A percentile compares a stretch with the other conserved stretches of the same genome.
phyloP scores from a whole-genome alignment of 345 rosid species.

The Populus davidiana region DNA sequence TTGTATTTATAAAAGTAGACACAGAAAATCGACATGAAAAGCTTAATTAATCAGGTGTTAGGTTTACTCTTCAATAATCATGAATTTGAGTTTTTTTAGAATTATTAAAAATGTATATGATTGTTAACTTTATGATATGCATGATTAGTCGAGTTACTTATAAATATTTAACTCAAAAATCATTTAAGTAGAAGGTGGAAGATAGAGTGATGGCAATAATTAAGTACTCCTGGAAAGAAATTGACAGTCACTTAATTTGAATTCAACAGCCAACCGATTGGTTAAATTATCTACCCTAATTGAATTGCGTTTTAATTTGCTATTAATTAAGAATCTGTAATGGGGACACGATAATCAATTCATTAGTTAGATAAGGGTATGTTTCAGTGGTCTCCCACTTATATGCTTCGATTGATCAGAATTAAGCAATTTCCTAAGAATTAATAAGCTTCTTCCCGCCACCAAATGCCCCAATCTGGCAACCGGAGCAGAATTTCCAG shows the following conservation, averaged over 20 bases:
- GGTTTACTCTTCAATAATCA: accelerated
- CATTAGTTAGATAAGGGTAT: neutral
- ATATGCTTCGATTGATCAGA: neutral
- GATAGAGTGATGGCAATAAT: neutral
- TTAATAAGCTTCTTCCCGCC: neutral
- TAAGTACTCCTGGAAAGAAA: neutral
- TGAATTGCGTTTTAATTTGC: neutral
- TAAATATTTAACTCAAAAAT: too few species aligned
- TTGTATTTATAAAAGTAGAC: neutral
- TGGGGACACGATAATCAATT: neutral
- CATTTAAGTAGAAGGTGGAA: neutral
- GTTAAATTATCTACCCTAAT: neutral
- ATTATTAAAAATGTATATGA: accelerated
- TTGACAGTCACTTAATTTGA: neutral
- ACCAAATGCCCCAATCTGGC: neutral
- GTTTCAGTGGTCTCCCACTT: neutral
- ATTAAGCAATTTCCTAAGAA: neutral
- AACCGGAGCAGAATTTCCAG: too few species aligned
- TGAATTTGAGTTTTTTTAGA: accelerated
- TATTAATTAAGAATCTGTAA: too few species aligned
- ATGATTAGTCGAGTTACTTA: accelerated
- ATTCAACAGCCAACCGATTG: too few species aligned
- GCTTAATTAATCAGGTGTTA: accelerated
- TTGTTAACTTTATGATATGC: accelerated
- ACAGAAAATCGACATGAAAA: too few species aligned